These are phyloP conservation scores for Cryphonectria radicalis DNA, from an alignment of 2,329 filamentous ascomycete genomes.

Conservation along the genomic window DNA sequence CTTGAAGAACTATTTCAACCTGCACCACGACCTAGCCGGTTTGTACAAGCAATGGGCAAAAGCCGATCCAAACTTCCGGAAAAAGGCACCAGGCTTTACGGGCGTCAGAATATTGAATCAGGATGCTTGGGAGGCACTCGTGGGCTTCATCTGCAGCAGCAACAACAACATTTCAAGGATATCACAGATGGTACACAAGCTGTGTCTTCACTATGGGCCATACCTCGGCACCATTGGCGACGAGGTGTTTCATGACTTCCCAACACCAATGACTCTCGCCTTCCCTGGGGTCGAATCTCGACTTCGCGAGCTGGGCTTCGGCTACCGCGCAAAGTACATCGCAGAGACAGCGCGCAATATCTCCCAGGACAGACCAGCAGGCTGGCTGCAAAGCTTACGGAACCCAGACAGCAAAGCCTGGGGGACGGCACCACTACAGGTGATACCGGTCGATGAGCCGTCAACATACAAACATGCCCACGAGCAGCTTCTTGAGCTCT, in stretches of 20 bases:
- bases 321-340: slow-evolving; percentile 93
- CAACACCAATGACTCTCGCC: slow-evolving; percentile 73
- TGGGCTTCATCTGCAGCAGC: slow-evolving; percentile 97
- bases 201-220: slow-evolving; percentile 84
- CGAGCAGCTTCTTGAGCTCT: slow-evolving; percentile 74
- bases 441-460: slow-evolving; percentile 43
- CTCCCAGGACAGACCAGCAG: slow-evolving; percentile 64
- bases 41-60: slow-evolving; percentile 82
- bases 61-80: slow-evolving; percentile 85
- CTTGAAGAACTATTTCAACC: slow-evolving; percentile 83
- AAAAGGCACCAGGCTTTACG: slow-evolving; percentile 82
- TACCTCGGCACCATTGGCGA: slow-evolving; percentile 72
- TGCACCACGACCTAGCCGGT: slow-evolving; percentile 72
- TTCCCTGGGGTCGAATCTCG: slow-evolving; percentile 76
- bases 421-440: slow-evolving; percentile 28
- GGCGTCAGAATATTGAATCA: slow-evolving; percentile 92
- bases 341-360: slow-evolving; percentile 82
- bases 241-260: slow-evolving; percentile 85
- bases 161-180: slow-evolving; percentile 98
- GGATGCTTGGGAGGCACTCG: slow-evolving; percentile 92
- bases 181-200: slow-evolving; percentile 93
- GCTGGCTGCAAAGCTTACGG: slow-evolving; percentile 77
- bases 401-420: slow-evolving; percentile 50
- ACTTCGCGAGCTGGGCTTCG: slow-evolving; percentile 84
- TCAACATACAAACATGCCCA: slow-evolving; percentile 77